These are phyloP conservation scores for Sistotremastrum suecicum DNA, from an alignment of 768 basidiomycete genomes.

Conservation along the genomic window DNA sequence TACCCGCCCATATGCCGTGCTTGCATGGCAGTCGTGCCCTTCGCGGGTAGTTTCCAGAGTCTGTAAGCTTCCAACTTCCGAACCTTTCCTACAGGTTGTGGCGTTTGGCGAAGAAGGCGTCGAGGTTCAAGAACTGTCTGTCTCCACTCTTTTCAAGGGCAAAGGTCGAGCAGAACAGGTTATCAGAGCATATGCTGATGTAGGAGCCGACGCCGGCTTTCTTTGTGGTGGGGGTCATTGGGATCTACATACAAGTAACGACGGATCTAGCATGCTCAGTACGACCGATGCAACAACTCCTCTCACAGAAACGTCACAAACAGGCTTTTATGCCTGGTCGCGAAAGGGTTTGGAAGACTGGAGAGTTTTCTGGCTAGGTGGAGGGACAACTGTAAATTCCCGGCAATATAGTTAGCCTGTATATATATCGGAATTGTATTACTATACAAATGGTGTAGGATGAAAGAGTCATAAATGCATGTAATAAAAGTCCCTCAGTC, in stretches of 20 bases:
- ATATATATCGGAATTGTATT: background rate
- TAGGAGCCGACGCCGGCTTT: conserved; percentile 52
- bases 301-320: conserved; percentile 33
- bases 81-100: conserved; percentile 50
- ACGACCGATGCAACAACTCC: conserved; percentile 29
- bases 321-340: conserved; percentile 71
- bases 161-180: conserved; percentile 34
- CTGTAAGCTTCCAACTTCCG: conserved; percentile 20
- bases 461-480: background rate
- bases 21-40: conserved; percentile 48
- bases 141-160: conserved; percentile 38
- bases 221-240: conserved; percentile 38
- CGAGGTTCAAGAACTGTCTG: conserved; percentile 55
- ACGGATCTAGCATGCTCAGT: conserved; percentile 11
- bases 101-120: conserved; percentile 58
- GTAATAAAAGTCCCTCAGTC: too few species aligned
- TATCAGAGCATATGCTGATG: conserved; percentile 41
- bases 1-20: conserved; percentile 34
- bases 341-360: conserved; percentile 61
- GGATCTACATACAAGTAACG: conserved; percentile 16
- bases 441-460: background rate
- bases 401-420: background rate
- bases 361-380: conserved; percentile 75
- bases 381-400: conserved; percentile 18
- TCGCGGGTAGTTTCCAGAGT: conserved; percentile 39